phyloP scores from a whole-genome alignment of 805 yeast genomes.

The Barnettozyma populi region DNA sequence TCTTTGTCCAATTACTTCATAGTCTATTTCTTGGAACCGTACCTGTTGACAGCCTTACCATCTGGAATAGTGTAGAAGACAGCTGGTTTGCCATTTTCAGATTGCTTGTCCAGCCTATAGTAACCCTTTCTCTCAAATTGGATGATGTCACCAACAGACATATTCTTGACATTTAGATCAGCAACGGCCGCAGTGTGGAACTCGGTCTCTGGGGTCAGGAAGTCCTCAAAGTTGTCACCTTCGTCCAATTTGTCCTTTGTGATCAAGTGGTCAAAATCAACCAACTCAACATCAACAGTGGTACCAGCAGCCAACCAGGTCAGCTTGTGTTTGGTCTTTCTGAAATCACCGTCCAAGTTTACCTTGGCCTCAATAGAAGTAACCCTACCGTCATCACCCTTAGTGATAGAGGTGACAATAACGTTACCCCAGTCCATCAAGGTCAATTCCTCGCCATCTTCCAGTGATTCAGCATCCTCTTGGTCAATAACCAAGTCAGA shows the following conservation, averaged over 20 bases:
- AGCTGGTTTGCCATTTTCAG: slow-evolving; percentile 54
- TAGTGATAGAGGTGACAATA: slow-evolving; percentile 64
- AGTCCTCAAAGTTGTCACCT: slow-evolving; percentile 89
- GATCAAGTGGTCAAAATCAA: slow-evolving; percentile 91
- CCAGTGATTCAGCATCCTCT: slow-evolving; percentile 71
- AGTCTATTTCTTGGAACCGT: slow-evolving; percentile 58
- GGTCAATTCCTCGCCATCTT: slow-evolving; percentile 89
- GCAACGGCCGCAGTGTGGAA: slow-evolving; percentile 75
- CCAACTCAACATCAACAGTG: slow-evolving; percentile 66
- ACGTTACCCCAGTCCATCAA: slow-evolving; percentile 99
- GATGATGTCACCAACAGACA: slow-evolving; percentile 82
- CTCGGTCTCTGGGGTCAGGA: slow-evolving; percentile 81
- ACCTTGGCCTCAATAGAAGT: slow-evolving; percentile 67
- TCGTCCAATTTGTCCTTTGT: slow-evolving; percentile 94
- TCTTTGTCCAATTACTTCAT: not conserved
- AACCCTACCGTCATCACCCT: slow-evolving; percentile 49
- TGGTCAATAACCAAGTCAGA: slow-evolving; percentile 73
- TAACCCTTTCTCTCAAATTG: slow-evolving; percentile 98
- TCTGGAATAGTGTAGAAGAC: slow-evolving; percentile 93
- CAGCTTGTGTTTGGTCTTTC: slow-evolving; percentile 88
- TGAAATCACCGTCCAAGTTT: slow-evolving; percentile 94
- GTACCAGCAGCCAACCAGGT: slow-evolving; percentile 91
- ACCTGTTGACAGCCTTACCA: slow-evolving; percentile 76
- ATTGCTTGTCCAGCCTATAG: slow-evolving; percentile 68
- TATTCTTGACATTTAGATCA: slow-evolving; percentile 67